Conservation (phyloP, 805 yeast species). For the Hanseniaspora meyeri region DNA sequence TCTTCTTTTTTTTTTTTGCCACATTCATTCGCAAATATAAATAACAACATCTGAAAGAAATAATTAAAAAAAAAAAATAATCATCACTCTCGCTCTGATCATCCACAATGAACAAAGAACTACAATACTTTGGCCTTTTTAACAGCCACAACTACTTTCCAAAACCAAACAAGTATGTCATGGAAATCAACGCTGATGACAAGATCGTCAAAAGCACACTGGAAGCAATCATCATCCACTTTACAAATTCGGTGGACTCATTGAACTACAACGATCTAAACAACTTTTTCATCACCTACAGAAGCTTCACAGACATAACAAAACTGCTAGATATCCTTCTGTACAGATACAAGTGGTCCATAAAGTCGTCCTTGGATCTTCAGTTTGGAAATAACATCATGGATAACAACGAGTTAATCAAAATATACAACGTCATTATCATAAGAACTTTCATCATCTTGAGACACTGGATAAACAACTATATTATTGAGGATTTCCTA, state of each 20-base stretch:
- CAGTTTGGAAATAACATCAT: neutral
- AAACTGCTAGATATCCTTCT: slow-evolving; percentile 50
- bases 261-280: slow-evolving; percentile 68
- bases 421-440: slow-evolving; percentile 52
- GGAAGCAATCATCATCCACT: slow-evolving; percentile 37
- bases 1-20: too few species aligned
- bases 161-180: slow-evolving; percentile 22
- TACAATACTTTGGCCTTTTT: slow-evolving; percentile 9
- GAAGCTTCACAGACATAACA: slow-evolving; percentile 51
- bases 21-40: too few species aligned
- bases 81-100: neutral
- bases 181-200: slow-evolving; percentile 17
- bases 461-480: slow-evolving; percentile 83
- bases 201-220: slow-evolving; percentile 22
- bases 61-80: too few species aligned
- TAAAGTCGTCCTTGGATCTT: neutral
- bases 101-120: neutral
- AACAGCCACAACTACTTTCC: slow-evolving; percentile 23
- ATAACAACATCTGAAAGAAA: too few species aligned
- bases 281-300: slow-evolving; percentile 76
- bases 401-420: slow-evolving; percentile 24
- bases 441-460: slow-evolving; percentile 76
- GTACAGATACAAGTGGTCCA: slow-evolving; percentile 62
- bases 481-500: slow-evolving; percentile 74
- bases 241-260: slow-evolving; percentile 54